Percentiles rank a stretch among this genome's conserved stretches.
phyloP scores from a whole-genome alignment of 2,329 filamentous ascomycete genomes.

The Fusarium verticillioides region DNA sequence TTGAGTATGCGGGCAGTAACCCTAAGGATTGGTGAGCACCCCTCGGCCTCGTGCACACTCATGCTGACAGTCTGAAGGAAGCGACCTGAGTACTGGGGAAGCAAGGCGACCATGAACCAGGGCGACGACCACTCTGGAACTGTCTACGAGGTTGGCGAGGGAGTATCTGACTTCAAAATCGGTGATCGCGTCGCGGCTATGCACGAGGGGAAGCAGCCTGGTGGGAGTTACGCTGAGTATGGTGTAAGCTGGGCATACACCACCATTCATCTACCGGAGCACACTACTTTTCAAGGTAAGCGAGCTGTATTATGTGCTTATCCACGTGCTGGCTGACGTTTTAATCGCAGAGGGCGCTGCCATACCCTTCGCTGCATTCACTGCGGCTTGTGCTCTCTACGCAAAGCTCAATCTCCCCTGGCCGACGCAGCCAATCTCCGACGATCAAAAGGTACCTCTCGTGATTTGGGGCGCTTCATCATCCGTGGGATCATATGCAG shows the following conservation, averaged over 20 bases:
- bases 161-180: constrained; percentile 18
- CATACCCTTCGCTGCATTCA: constrained; percentile 15
- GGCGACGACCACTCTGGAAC: constrained; percentile 26
- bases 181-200: constrained; percentile 32
- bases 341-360: constrained; percentile 1
- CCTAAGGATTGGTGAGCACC: constrained; percentile 24
- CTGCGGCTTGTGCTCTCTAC: constrained; percentile 21
- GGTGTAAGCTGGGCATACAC: constrained; percentile 20
- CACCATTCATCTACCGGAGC: constrained; percentile 14
- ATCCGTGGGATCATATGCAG: constrained; percentile 20
- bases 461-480: constrained; percentile 32
- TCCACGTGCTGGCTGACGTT: background rate
- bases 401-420: constrained; percentile 1
- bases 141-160: constrained; percentile 5
- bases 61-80: background rate
- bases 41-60: accelerated
- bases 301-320: accelerated
- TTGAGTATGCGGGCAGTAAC: constrained; percentile 16
- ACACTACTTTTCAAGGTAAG: constrained; percentile 11
- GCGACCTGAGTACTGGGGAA: constrained; percentile 27
- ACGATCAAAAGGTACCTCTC: background rate
- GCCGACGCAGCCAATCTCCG: background rate
- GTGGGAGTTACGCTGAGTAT: constrained; percentile 30
- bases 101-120: constrained; percentile 8
- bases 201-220: constrained; percentile 25